Base-by-base conservation (phyloP, 805 yeast genomes). In the Metschnikowia lachancei region DNA sequence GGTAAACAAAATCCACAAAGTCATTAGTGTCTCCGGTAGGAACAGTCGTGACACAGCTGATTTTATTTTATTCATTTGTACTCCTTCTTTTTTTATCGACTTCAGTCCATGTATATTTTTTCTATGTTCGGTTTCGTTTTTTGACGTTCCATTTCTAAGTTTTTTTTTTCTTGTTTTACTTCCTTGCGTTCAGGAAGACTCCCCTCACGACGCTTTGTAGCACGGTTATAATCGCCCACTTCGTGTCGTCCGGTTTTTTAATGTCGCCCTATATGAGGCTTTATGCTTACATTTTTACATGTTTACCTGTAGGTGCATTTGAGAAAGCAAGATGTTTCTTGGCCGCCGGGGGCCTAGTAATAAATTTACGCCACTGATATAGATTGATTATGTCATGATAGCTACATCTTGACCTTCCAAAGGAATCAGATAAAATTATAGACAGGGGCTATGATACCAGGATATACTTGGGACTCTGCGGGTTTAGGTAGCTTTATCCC, bases 201-300 rank as follows among this genome's bases (percentile, higher is more conserved):
- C 38, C 38, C 38, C 38, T 36, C 38, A 36, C 17, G 14, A 13
- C 1, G 24, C 28, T 4, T 22, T 37, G 32, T 37, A 30, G 32
- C 26, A 9, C 17, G 17, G 33, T 22, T 16, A 10, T 8, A 36
- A 22, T 13, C 26, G 40, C 31, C 19, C 18, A 20, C 14, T n/a
- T n/a, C 17, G 39, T 36, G 40, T 37, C 20, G 32, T 37, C 32
- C 13, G 31, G 28, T 37, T 17, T 33, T 10, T 8, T n/a, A 12
- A 37, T 37, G 40, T 37, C 40, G 40, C 32, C 26, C 17, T 26
- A 12, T 33, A 5, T 33, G 20, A 33, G 22, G 22, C 36, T 16
- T 33, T 32, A 11, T 19, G 31, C n/a, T 16, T 26, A 33, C 40
- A 14, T 14, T 24, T 37, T 22, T 26, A 33, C 40, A 14, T 14